These are phyloP conservation scores for Coemansia sp. DNA, from an alignment of 192 early-diverging fungal species.

Conservation along the genomic window DNA sequence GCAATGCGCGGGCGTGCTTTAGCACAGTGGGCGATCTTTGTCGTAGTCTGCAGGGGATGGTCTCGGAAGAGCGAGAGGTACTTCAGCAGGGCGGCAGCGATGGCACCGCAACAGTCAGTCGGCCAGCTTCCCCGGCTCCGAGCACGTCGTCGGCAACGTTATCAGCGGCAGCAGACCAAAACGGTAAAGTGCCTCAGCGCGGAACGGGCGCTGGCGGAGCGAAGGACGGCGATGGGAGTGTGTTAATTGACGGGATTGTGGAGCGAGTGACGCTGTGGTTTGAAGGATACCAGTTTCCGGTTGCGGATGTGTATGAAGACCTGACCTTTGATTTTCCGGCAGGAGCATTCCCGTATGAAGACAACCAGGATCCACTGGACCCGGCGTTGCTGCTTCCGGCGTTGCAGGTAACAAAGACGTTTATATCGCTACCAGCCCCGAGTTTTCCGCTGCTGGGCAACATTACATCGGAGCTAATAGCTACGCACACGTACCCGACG, in stretches of 20 bases:
- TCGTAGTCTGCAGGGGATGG: slow-evolving; percentile 36
- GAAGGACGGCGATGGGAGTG: slow-evolving; percentile 5
- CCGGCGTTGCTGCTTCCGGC: slow-evolving; percentile 67
- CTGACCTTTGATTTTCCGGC: slow-evolving; percentile 54
- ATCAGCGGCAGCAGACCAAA: slow-evolving; percentile 1
- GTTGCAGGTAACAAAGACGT: slow-evolving; percentile 64
- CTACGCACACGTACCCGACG: slow-evolving; percentile 68
- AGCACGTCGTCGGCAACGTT: slow-evolving; percentile 27
- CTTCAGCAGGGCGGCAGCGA: slow-evolving; percentile 12
- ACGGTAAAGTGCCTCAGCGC: not conserved
- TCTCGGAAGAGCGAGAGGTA: slow-evolving; percentile 28
- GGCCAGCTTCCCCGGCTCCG: slow-evolving; percentile 29
- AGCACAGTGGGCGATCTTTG: slow-evolving; percentile 43
- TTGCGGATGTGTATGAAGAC: slow-evolving; percentile 55
- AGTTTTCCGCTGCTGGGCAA: slow-evolving; percentile 67
- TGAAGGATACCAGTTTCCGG: slow-evolving; percentile 54
- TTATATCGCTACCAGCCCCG: slow-evolving; percentile 62
- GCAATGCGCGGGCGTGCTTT: slow-evolving; percentile 35
- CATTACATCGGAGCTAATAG: slow-evolving; percentile 64
- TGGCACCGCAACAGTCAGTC: slow-evolving; percentile 8
- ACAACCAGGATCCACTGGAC: slow-evolving; percentile 61
- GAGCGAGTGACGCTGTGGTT: slow-evolving; percentile 50
- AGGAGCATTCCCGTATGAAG: slow-evolving; percentile 54
- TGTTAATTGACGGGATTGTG: slow-evolving; percentile 41
- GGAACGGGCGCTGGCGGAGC: not conserved